phyloP scores from a whole-genome alignment of 306 rosid genomes.

The Castanea crenata region DNA sequence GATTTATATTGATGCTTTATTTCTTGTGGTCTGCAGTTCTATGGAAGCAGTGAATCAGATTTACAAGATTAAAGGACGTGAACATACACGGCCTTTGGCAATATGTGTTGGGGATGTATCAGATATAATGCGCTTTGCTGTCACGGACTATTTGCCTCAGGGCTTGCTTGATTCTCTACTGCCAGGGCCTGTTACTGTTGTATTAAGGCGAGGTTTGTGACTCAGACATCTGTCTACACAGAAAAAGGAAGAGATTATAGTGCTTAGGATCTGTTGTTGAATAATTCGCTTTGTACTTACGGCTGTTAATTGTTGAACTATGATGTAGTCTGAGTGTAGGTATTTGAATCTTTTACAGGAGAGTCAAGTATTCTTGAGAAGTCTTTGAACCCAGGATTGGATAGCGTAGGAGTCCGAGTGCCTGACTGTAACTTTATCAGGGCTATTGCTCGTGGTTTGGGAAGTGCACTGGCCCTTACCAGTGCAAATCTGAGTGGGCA shows the following conservation, averaged over 20 bases:
- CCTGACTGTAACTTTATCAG: constrained; percentile 87
- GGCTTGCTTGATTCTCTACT: constrained; percentile 77
- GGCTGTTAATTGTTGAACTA: neutral
- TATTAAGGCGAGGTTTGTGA: constrained; percentile 69
- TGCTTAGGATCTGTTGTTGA: neutral
- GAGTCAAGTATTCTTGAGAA: constrained; percentile 78
- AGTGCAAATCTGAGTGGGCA: constrained; percentile 95
- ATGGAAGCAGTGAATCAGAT: constrained; percentile 69
- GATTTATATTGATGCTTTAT: neutral
- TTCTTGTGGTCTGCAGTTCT: constrained; percentile 52
- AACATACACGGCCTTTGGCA: constrained; percentile 77
- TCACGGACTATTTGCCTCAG: constrained; percentile 65
- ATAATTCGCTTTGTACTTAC: neutral
- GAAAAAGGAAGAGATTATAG: neutral
- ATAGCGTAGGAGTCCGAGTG: constrained; percentile 84
- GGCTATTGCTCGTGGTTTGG: constrained; percentile 60
- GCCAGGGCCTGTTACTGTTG: constrained; percentile 93
- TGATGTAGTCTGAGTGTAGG: constrained; percentile 13
- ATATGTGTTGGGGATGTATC: constrained; percentile 75
- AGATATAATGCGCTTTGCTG: constrained; percentile 63
- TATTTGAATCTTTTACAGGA: constrained; percentile 55
- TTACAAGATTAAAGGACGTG: constrained; percentile 82
- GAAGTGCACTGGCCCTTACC: constrained; percentile 84
- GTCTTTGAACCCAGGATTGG: constrained; percentile 86
- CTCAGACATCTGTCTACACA: neutral